Evolutionary conservation across 129 eudicot species (phyloP).

Genomic region (Smallanthus sonchifolius): DNA sequence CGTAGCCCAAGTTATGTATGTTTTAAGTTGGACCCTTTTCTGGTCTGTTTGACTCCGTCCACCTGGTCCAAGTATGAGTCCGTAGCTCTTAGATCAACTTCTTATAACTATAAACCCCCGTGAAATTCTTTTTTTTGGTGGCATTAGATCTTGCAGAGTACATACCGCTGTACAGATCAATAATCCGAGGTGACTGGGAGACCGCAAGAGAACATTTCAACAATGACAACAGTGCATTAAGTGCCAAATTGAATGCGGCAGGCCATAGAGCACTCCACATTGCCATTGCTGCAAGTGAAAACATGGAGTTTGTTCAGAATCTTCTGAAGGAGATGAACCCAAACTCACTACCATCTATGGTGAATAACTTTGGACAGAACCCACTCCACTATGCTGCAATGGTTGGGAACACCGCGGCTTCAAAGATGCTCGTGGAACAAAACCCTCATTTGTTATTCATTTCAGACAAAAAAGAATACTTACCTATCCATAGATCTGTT

Average conservation of each 20-base stretch:
- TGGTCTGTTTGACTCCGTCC: too few relatives aligned
- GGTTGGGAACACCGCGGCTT: slow-evolving; percentile 25
- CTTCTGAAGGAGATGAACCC: not conserved
- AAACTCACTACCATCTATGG: slow-evolving; percentile 1
- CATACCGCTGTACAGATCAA: slow-evolving; percentile 3
- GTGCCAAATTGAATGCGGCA: not conserved
- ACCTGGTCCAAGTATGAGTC: too few relatives aligned
- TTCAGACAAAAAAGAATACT: not conserved
- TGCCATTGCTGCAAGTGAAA: not conserved
- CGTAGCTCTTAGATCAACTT: not conserved
- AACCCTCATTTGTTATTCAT: slow-evolving; percentile 22
- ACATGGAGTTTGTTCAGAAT: not conserved
- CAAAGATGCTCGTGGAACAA: slow-evolving; percentile 21
- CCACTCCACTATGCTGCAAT: slow-evolving; percentile 27
- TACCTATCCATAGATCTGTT: slow-evolving; percentile 26
- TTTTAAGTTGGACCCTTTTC: too few relatives aligned
- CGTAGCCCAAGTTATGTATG: too few relatives aligned
- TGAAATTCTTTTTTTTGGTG: not conserved
- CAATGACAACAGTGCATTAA: not conserved
- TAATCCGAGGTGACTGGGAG: slow-evolving; percentile 17
- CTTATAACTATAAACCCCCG: not conserved
- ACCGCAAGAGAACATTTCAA: not conserved
- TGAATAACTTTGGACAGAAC: not conserved
- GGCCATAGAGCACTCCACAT: not conserved
- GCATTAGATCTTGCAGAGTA: not conserved